Evolutionary conservation across 441 rosid species (phyloP).

Genomic region (Pelargonium exstipulatum): DNA sequence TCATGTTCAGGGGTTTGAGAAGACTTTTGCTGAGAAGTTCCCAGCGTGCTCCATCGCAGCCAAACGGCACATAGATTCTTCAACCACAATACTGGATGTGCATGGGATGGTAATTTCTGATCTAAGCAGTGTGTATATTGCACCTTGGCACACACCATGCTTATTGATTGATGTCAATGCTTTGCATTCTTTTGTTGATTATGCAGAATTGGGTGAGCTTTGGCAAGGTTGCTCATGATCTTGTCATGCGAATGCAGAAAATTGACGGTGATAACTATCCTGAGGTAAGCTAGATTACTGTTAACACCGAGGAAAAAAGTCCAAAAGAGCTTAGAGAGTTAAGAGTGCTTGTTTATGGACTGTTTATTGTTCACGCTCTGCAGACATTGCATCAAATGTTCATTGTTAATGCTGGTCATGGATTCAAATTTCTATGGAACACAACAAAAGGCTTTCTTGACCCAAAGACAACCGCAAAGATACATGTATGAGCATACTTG

Average conservation of each 20-base stretch:
- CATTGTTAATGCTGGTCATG: conserved; percentile 95
- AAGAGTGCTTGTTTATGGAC: conserved; percentile 8
- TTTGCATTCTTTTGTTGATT: conserved; percentile 9
- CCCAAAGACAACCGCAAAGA: conserved; percentile 94
- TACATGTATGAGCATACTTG: conserved; percentile 48
- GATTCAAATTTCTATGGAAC: conserved; percentile 91
- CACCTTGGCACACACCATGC: conserved; percentile 8
- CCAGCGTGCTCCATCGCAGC: conserved; percentile 93
- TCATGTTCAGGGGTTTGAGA: conserved; percentile 95
- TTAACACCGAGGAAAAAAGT: not conserved
- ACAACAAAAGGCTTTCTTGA: conserved; percentile 83
- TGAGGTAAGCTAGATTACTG: conserved; percentile 43
- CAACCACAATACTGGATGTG: conserved; percentile 93
- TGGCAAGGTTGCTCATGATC: conserved; percentile 85
- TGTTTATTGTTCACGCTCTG: conserved; percentile 20
- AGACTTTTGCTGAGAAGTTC: conserved; percentile 68
- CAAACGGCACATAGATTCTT: conserved; percentile 88
- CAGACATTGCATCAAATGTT: conserved; percentile 95
- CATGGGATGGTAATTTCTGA: conserved; percentile 77
- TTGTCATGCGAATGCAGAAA: conserved; percentile 78
- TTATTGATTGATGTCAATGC: conserved; percentile 4
- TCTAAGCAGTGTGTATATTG: not conserved
- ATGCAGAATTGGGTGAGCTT: conserved; percentile 79
- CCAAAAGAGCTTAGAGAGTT: not conserved
- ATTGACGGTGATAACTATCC: conserved; percentile 95